Base-by-base conservation (phyloP, 1,139 yeast species). In the Sugiyamaella neomexicana region DNA sequence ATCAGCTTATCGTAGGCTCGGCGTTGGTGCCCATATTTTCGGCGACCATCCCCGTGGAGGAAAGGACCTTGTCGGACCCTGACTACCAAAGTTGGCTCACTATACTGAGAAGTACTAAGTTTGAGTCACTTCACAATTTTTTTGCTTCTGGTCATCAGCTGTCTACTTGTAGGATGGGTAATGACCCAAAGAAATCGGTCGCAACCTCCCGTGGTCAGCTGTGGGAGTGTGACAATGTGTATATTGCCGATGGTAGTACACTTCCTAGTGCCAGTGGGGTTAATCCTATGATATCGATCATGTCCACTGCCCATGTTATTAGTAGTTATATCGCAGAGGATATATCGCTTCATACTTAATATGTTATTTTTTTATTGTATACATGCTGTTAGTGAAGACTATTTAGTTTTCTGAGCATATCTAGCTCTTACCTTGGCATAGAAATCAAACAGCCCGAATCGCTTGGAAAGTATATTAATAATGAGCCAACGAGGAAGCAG, bases 141-240 rank as follows among this genome's bases (percentile, higher is more conserved):
- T 70, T 73, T 55, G 86, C 85, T 1, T 72, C 80, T 2, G 86
- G 86, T 6, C 86, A 82, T 66, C 86, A 82, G 66, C 81, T 82
- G 85, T 74, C 81, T 52, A 65, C 79, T 1, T 80, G 85, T 64
- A 74, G 85, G 57, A 80, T 81, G 72, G 81, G 82, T 17, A 72
- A 73, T 59, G 78, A 79, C 7, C 48, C 48, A 15, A 32, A 34
- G 8, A 3, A 10, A 13, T 44, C 48, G 5, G 84, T 84, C 4
- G 75, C 78, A 52, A 82, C 80, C 58, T 65, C 64, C 29, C 71
- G 68, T 25, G 86, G 85, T 8, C 75, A 75, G 53, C 73, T 81
- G 37, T 79, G 70, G 64, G 86, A 82, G 60, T 78, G 83, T 63
- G 67, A 72, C 42, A 80, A 81, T 61, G 73, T 82, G 42, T 79